Conservation (phyloP, 768 basidiomycete species). For the Termitomyces heimii region DNA sequence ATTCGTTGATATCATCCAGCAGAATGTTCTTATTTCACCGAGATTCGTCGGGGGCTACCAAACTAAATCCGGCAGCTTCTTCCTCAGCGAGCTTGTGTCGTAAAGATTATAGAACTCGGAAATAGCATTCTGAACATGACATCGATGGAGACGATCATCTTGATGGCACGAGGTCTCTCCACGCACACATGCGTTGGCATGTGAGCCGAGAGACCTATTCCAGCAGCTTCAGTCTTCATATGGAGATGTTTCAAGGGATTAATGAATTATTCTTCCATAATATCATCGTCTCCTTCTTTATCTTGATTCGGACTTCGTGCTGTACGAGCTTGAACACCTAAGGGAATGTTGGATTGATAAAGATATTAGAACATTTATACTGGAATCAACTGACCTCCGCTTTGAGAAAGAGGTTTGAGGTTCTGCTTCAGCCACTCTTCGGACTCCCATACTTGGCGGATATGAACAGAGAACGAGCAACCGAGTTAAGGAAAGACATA, state of each 20-base stretch:
- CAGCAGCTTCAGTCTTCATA: slow-evolving; percentile 4
- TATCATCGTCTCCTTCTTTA: slow-evolving; percentile 34
- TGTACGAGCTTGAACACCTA: slow-evolving; percentile 53
- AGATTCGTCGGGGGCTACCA: neutral
- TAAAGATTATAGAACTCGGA: neutral
- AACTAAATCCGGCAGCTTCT: neutral
- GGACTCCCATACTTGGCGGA: slow-evolving; percentile 82
- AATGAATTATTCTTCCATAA: slow-evolving; percentile 61
- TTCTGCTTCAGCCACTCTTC: slow-evolving; percentile 89
- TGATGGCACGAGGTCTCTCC: neutral
- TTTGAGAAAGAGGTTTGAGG: slow-evolving; percentile 70
- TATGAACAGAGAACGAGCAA: neutral
- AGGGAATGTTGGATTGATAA: neutral
- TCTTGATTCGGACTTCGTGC: slow-evolving; percentile 23
- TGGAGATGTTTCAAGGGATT: slow-evolving; percentile 1
- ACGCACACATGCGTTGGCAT: slow-evolving; percentile 4
- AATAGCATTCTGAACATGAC: neutral
- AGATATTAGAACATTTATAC: neutral
- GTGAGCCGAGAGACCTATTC: slow-evolving; percentile 7
- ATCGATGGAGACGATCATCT: neutral
- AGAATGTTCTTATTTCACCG: slow-evolving; percentile 5
- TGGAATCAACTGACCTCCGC: slow-evolving; percentile 50
- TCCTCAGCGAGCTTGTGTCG: slow-evolving; percentile 1
- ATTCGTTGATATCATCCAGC: slow-evolving; percentile 1
- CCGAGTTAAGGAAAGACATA: slow-evolving; percentile 31